phyloP scores from a whole-genome alignment of 306 rosid species.

The Lagenaria siceraria region DNA sequence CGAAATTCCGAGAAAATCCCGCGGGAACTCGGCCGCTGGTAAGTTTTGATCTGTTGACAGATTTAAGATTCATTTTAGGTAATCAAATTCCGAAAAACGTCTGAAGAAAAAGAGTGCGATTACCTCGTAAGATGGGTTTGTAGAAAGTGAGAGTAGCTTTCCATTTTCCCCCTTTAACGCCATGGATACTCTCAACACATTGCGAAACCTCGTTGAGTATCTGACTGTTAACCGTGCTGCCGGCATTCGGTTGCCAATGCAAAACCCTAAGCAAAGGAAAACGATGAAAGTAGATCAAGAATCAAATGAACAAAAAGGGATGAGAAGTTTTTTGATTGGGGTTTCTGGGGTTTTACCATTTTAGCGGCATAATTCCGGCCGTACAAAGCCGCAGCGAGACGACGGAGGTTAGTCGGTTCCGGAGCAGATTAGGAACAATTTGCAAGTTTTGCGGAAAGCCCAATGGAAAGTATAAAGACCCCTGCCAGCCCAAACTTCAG shows the following conservation, averaged over 20 bases:
- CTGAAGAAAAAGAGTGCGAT: neutral
- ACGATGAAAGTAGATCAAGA: neutral
- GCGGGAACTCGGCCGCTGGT: conserved; percentile 40
- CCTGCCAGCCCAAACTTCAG: neutral
- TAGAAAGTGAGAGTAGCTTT: conserved; percentile 78
- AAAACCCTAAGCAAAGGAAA: conserved; percentile 39
- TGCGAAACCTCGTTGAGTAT: conserved; percentile 75
- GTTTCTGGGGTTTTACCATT: conserved; percentile 24
- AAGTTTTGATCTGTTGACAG: conserved; percentile 29
- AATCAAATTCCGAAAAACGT: neutral
- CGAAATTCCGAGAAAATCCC: conserved; percentile 67
- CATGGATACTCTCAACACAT: conserved; percentile 70
- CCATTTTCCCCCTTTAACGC: conserved; percentile 78
- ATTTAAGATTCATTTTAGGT: neutral
- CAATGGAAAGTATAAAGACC: neutral
- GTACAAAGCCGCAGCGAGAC: neutral
- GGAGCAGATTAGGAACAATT: neutral
- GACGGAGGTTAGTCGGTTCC: neutral
- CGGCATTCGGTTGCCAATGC: conserved; percentile 87
- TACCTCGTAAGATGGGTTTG: conserved; percentile 75
- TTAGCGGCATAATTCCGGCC: conserved; percentile 27
- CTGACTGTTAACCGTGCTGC: conserved; percentile 53
- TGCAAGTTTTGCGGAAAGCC: neutral
- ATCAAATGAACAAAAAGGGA: neutral
- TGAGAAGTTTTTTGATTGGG: neutral